Conservation (phyloP, 768 basidiomycete species). For the Cystofilobasidium bisporidii region DNA sequence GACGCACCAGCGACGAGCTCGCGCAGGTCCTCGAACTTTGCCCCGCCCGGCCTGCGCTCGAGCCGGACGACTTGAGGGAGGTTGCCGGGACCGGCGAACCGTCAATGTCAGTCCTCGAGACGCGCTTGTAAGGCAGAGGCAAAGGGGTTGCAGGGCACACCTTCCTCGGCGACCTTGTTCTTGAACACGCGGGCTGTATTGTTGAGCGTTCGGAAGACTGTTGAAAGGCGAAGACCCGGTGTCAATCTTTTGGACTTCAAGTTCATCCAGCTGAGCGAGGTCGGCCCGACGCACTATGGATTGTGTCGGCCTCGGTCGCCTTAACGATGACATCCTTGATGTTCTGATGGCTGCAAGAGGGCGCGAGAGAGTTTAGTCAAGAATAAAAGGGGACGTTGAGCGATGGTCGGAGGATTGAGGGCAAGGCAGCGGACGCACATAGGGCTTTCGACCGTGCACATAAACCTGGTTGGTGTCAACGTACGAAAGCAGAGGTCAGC, state of each 20-base stretch:
- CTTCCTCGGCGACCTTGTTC: conserved; percentile 41
- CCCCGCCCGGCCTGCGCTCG: conserved; percentile 69
- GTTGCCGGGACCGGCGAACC: too few relatives aligned
- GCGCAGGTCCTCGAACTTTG: conserved; percentile 74
- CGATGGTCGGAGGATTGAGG: too few relatives aligned
- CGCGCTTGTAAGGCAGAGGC: background rate
- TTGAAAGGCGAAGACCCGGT: too few relatives aligned
- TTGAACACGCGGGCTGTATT: conserved; percentile 34
- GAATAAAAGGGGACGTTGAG: too few relatives aligned
- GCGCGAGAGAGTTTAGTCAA: too few relatives aligned
- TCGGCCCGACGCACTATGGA: conserved; percentile 36
- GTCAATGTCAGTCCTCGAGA: too few relatives aligned
- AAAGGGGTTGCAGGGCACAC: conserved; percentile 3
- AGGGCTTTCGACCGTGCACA: conserved; percentile 82
- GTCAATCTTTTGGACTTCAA: background rate
- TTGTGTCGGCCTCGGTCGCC: conserved; percentile 60
- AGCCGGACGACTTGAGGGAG: conserved; percentile 57
- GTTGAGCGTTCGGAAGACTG: conserved; percentile 70
- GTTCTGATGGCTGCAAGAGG: conserved; percentile 50
- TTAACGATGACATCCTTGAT: conserved; percentile 84
- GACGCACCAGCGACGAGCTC: conserved; percentile 52
- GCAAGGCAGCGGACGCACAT: too few relatives aligned
- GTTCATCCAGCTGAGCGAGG: conserved; percentile 35
- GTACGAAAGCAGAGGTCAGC: background rate
- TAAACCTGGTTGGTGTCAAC: conserved; percentile 61